These are phyloP conservation scores for Penicillium mononematosum DNA, from an alignment of 495 filamentous ascomycete species.

Conservation along the genomic window DNA sequence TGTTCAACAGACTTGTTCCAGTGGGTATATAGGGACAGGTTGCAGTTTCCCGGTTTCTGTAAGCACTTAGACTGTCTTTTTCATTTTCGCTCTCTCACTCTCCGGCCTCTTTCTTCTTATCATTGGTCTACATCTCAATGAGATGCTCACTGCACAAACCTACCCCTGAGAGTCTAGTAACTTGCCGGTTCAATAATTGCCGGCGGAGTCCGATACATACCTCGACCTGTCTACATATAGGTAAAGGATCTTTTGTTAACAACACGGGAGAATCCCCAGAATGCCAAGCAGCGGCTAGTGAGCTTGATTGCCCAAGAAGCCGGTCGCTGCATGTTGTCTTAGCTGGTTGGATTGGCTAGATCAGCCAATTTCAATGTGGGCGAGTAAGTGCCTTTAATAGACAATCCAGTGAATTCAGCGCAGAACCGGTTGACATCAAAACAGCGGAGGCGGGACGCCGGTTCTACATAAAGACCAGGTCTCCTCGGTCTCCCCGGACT, in stretches of 20 bases:
- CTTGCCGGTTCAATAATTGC: too few species aligned
- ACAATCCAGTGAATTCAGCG: background rate
- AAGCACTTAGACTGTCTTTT: background rate
- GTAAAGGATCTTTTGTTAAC: too few species aligned
- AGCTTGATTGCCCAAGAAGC: constrained; percentile 13
- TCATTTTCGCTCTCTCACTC: background rate
- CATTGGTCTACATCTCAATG: too few species aligned
- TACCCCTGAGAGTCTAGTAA: too few species aligned
- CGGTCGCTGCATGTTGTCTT: constrained; percentile 3
- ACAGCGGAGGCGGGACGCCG: background rate
- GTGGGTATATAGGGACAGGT: background rate
- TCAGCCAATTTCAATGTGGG: background rate
- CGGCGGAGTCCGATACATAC: too few species aligned
- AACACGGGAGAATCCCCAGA: too few species aligned
- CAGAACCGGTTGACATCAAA: background rate
- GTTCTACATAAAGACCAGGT: background rate
- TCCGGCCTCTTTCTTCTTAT: background rate
- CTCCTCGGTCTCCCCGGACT: background rate
- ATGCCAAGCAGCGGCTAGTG: constrained; percentile 1
- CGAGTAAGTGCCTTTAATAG: background rate
- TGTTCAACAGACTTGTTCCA: background rate
- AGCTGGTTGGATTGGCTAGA: constrained; percentile 11
- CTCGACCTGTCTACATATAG: too few species aligned
- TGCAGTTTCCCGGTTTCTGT: background rate
- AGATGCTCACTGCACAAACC: too few species aligned